Conservation (phyloP, 441 rosid genomes). For the Lepidium campestre region DNA sequence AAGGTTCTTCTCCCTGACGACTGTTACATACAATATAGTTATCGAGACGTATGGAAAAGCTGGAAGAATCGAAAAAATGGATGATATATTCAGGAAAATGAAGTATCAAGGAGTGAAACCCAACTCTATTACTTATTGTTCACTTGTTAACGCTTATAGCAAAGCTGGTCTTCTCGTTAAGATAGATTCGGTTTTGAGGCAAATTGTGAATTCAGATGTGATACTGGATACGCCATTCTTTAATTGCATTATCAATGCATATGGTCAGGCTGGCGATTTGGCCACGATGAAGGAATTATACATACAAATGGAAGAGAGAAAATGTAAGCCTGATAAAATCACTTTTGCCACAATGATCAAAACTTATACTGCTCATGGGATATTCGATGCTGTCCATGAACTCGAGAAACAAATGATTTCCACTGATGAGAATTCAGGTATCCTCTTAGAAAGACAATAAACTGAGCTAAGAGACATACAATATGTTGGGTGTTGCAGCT, state of each 20-base stretch:
- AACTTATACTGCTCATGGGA: conserved; percentile 63
- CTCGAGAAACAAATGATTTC: conserved; percentile 46
- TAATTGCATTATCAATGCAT: conserved; percentile 72
- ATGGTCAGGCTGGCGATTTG: conserved; percentile 61
- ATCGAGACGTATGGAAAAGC: conserved; percentile 70
- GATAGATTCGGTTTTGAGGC: conserved; percentile 69
- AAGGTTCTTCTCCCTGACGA: conserved; percentile 48
- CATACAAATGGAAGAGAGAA: conserved; percentile 55
- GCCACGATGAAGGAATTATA: conserved; percentile 62
- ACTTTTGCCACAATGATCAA: conserved; percentile 67
- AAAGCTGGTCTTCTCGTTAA: conserved; percentile 47
- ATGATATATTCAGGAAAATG: conserved; percentile 55
- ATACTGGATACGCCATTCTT: conserved; percentile 69
- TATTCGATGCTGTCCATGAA: conserved; percentile 50
- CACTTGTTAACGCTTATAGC: conserved; percentile 61
- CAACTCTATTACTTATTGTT: conserved; percentile 62
- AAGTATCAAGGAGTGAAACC: conserved; percentile 83
- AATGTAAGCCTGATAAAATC: conserved; percentile 58
- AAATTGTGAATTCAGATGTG: conserved; percentile 74
- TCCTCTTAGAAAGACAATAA: neutral
- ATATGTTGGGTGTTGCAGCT: neutral
- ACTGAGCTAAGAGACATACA: neutral
- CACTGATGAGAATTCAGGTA: conserved; percentile 34
- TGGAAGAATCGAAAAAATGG: conserved; percentile 56
- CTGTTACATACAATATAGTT: conserved; percentile 56